phyloP scores from a whole-genome alignment of 2,329 filamentous ascomycete genomes.

The Trichoderma gracile region DNA sequence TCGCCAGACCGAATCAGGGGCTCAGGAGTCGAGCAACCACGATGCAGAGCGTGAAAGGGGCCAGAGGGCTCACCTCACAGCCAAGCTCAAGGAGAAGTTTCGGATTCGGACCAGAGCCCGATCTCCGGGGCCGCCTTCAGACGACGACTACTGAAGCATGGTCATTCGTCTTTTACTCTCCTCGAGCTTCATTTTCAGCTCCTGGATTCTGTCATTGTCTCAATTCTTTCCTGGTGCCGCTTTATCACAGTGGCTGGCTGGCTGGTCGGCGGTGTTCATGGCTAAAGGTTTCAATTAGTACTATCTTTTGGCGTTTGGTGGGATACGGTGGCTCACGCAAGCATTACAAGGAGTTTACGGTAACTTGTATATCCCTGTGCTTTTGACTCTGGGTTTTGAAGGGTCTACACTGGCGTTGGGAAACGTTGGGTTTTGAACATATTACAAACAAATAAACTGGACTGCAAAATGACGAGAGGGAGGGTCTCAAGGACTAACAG shows the following conservation, averaged over 20 bases:
- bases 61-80: slow-evolving; percentile 48
- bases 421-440: neutral
- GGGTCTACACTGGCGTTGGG: neutral
- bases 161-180: too few species aligned
- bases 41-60: slow-evolving; percentile 37
- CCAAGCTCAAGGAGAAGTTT: slow-evolving; percentile 55
- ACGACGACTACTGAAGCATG: neutral
- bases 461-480: neutral
- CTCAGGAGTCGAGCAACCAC: slow-evolving; percentile 30
- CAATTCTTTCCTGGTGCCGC: too few species aligned
- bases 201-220: too few species aligned
- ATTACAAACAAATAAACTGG: neutral
- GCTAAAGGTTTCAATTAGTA: too few species aligned
- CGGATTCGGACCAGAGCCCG: slow-evolving; percentile 53
- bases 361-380: neutral
- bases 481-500: too few species aligned
- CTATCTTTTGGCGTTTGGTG: too few species aligned
- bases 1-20: slow-evolving; percentile 28
- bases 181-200: too few species aligned
- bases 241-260: too few species aligned
- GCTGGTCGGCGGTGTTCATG: too few species aligned
- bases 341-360: too few species aligned
- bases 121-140: slow-evolving; percentile 27
- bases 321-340: too few species aligned
- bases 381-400: neutral